phyloP scores from a whole-genome alignment of 305 asterid genomes.

The Fraxinus greggii region DNA sequence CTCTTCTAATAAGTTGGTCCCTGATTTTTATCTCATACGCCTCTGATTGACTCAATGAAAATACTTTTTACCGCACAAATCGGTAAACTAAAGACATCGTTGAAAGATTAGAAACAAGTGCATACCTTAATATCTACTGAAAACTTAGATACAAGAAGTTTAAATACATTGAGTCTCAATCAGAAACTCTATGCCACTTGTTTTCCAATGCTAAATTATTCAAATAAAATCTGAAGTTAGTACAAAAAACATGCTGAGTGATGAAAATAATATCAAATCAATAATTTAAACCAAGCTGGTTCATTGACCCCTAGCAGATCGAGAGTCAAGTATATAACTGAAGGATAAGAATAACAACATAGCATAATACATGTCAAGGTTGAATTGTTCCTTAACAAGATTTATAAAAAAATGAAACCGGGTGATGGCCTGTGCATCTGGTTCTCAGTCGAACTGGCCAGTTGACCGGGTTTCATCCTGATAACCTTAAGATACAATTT shows the following conservation, averaged over 20 bases:
- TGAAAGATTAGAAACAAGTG: not conserved
- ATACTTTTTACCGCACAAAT: conserved; percentile 57
- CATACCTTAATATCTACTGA: not conserved
- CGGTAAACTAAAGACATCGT: conserved; percentile 14
- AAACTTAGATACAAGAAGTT: not conserved
- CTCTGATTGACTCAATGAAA: conserved; percentile 60
- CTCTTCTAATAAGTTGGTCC: conserved; percentile 62
- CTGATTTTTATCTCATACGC: conserved; percentile 82
- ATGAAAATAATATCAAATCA: not conserved
- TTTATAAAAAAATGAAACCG: not conserved
- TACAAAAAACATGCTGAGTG: not conserved
- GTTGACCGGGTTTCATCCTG: not conserved
- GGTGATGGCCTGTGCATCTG: not conserved
- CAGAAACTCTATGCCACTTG: not conserved
- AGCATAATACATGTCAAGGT: not conserved
- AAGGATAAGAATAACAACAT: not conserved
- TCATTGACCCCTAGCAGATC: not conserved
- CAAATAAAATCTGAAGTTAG: not conserved
- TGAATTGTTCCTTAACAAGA: not conserved
- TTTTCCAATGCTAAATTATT: not conserved
- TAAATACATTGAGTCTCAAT: not conserved
- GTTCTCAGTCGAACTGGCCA: not conserved
- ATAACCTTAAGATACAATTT: not conserved
- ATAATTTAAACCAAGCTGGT: not conserved
- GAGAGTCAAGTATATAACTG: not conserved